Percentiles rank a stretch among this genome's conserved stretches.
Evolutionary conservation across 2,329 filamentous ascomycete genomes (phyloP).

Genomic region (Pestalotiopsis sp.): DNA sequence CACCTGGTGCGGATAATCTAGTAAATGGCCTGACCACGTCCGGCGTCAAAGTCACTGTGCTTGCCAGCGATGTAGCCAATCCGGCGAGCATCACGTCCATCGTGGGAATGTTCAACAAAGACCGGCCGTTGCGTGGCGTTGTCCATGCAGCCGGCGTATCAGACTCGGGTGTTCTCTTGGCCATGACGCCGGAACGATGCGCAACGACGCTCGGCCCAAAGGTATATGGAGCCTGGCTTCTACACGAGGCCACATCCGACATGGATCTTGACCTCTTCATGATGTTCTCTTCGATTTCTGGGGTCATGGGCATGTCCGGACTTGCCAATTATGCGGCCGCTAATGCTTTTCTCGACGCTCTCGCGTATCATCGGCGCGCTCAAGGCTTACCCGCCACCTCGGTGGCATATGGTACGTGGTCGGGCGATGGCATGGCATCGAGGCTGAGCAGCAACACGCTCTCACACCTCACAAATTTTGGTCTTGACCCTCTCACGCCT

Average conservation of each 20-base stretch:
- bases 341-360: conserved; percentile 26
- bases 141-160: conserved; percentile 31
- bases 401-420: conserved; percentile 30
- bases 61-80: conserved; percentile 27
- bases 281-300: conserved; percentile 30
- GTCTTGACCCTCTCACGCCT: conserved; percentile 23
- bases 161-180: conserved; percentile 28
- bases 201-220: conserved; percentile 26
- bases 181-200: conserved; percentile 29
- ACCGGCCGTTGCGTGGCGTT: conserved; percentile 32
- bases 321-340: conserved; percentile 29
- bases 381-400: conserved; percentile 26
- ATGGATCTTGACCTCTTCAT: conserved; percentile 29
- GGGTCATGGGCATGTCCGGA: conserved; percentile 27
- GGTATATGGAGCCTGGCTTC: conserved; percentile 26
- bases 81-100: conserved; percentile 21
- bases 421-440: conserved; percentile 29
- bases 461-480: conserved; percentile 25
- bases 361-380: conserved; percentile 23
- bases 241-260: conserved; percentile 26
- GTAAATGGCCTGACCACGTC: conserved; percentile 24
- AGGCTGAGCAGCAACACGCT: conserved; percentile 19
- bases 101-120: conserved; percentile 23
- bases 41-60: conserved; percentile 25
- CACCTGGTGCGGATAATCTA: conserved; percentile 25